These are phyloP conservation scores for Clarireedia sp. DNA, from an alignment of 2,329 filamentous ascomycete species.

Conservation along the genomic window DNA sequence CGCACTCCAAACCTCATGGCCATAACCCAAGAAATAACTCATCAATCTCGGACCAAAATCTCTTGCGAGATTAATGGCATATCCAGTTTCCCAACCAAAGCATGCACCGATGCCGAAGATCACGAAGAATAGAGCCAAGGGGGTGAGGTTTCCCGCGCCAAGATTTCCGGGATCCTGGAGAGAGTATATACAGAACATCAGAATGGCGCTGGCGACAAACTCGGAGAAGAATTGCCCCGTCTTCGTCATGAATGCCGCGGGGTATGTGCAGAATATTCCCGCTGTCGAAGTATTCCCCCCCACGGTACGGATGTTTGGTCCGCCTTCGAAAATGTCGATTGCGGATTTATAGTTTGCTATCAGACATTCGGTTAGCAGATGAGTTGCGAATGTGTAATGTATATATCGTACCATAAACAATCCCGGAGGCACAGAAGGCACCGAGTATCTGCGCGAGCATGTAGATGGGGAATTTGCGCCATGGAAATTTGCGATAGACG, in stretches of 20 bases:
- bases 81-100: conserved; percentile 68
- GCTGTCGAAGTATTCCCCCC: conserved; percentile 42
- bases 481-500: conserved; percentile 59
- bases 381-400: too few species aligned
- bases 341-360: conserved; percentile 55
- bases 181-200: conserved; percentile 68
- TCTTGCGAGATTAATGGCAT: conserved; percentile 65
- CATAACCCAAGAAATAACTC: conserved; percentile 61
- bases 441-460: conserved; percentile 57
- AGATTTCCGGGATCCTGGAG: conserved; percentile 51
- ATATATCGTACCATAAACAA: conserved; percentile 29
- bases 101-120: conserved; percentile 68
- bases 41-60: conserved; percentile 62
- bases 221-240: conserved; percentile 66
- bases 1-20: conserved; percentile 56
- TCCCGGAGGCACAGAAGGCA: conserved; percentile 52
- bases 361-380: background rate
- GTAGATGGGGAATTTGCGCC: conserved; percentile 62
- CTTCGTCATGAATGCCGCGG: conserved; percentile 52
- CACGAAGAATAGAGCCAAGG: conserved; percentile 60
- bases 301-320: conserved; percentile 53
- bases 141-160: conserved; percentile 45
- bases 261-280: conserved; percentile 69
- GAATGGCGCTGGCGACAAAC: conserved; percentile 56
- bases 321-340: conserved; percentile 60